phyloP scores from a whole-genome alignment of 257 asterid genomes.

The Cruciata laevipes region DNA sequence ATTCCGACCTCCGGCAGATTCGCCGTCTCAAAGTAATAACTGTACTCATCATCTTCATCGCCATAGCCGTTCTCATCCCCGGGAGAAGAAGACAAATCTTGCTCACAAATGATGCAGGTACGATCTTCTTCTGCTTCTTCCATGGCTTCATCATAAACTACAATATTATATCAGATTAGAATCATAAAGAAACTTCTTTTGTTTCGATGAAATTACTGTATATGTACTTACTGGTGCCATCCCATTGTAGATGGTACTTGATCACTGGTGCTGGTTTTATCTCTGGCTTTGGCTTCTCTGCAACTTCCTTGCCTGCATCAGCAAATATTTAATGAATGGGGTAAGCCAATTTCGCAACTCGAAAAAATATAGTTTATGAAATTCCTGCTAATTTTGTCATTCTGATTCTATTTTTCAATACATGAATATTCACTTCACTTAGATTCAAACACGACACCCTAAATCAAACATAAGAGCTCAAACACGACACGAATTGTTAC shows the following conservation, averaged over 20 bases:
- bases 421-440: too few species aligned
- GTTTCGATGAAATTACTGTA: neutral
- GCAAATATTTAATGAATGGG: neutral
- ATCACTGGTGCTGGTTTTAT: neutral
- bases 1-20: slow-evolving; percentile 20
- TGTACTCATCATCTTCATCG: slow-evolving; percentile 1
- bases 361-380: too few species aligned
- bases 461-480: too few species aligned
- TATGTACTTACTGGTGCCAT: neutral
- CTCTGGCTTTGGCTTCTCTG: neutral
- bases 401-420: too few species aligned
- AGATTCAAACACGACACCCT: too few species aligned
- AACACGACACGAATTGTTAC: neutral
- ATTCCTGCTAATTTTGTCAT: too few species aligned
- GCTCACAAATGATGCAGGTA: slow-evolving; percentile 6
- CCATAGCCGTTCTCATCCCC: neutral
- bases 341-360: too few species aligned
- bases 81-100: neutral
- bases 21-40: neutral
- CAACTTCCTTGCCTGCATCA: slow-evolving; percentile 5
- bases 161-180: neutral
- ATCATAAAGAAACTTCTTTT: too few species aligned
- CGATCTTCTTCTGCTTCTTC: neutral
- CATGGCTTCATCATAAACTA: slow-evolving; percentile 9
- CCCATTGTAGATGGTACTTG: neutral